Conservation (phyloP, 345 rosid species). For the Acer campestre region DNA sequence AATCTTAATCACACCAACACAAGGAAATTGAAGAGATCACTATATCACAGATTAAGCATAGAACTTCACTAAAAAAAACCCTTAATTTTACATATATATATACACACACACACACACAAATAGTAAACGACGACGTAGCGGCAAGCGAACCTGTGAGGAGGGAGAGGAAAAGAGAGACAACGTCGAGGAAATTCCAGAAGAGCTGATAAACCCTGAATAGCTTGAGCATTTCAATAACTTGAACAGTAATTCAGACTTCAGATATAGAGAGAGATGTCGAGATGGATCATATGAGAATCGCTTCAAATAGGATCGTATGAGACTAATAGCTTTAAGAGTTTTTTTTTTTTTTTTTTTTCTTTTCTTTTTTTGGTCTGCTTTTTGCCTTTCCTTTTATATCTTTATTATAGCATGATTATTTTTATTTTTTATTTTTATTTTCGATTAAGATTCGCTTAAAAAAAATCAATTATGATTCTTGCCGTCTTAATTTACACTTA, state of each 20-base stretch:
- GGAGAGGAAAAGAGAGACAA: conserved; percentile 31
- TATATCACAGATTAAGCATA: not conserved
- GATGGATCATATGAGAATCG: not conserved
- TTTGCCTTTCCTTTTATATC: not conserved
- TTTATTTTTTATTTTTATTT: not conserved
- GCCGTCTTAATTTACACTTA: too few relatives aligned
- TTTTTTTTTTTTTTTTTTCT: too few relatives aligned
- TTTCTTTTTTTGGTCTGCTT: not conserved
- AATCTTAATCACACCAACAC: not conserved
- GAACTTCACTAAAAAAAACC: too few relatives aligned
- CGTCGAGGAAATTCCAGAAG: conserved; percentile 27
- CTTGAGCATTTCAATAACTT: conserved; percentile 37
- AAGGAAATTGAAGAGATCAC: conserved; percentile 1
- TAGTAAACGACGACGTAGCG: not conserved
- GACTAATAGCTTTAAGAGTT: too few relatives aligned
- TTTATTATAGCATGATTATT: not conserved
- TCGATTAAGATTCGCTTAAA: not conserved
- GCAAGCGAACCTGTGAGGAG: conserved; percentile 26
- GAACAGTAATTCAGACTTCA: not conserved
- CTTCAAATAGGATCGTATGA: not conserved
- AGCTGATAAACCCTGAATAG: conserved; percentile 43
- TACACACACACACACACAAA: too few relatives aligned
- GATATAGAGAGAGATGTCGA: not conserved
- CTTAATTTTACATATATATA: too few relatives aligned
- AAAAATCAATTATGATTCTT: not conserved